Conservation (phyloP, 163 green algal genomes). For the Chloromonas sp. region DNA sequence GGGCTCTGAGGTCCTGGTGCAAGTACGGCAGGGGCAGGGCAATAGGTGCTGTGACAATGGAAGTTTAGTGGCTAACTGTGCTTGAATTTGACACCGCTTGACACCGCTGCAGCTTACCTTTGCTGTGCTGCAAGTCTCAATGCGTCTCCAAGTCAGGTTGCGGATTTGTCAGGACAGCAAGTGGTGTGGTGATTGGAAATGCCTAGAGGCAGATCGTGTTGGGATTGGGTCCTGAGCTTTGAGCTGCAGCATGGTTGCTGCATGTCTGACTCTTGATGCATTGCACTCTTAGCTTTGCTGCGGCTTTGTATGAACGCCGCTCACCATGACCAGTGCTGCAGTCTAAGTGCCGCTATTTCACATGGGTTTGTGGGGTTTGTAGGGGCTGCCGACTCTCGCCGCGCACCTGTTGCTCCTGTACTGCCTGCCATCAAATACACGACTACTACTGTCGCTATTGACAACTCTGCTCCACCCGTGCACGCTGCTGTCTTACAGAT, state of each 20-base stretch:
- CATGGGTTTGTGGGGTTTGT: neutral
- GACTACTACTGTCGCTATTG: no score
- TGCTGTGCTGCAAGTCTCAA: neutral
- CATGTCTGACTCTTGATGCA: no score
- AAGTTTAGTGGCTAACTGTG: neutral
- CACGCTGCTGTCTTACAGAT: conserved; percentile 43
- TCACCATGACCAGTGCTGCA: no score
- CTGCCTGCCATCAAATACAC: no score
- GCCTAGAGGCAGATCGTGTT: neutral
- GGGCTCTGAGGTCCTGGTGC: conserved; percentile 60
- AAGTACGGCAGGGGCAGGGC: conserved; percentile 13
- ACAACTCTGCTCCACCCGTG: no score
- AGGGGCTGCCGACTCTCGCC: no score
- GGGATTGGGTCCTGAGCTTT: no score
- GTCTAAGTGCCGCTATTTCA: neutral
- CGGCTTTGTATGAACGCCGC: no score
- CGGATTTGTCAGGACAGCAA: neutral
- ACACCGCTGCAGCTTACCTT: neutral
- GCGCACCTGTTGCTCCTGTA: no score
- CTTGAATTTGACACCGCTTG: neutral
- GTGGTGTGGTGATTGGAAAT: neutral
- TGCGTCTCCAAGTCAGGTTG: neutral
- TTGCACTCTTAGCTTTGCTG: no score
- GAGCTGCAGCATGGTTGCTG: no score
- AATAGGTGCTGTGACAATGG: neutral